phyloP scores from a whole-genome alignment of 768 basidiomycete species.

The Serendipita sp. region DNA sequence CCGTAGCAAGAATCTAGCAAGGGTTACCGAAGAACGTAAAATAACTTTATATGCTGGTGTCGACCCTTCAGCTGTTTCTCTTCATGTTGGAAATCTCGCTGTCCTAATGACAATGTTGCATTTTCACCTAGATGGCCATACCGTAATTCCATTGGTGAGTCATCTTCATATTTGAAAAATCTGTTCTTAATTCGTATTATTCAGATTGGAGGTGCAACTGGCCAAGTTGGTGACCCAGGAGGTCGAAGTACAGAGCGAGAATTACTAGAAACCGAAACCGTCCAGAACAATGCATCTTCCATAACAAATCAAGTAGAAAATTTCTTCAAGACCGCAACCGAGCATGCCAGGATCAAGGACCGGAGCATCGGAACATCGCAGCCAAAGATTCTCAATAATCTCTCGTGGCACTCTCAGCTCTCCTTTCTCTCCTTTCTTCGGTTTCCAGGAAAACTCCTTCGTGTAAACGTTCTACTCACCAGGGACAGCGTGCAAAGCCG shows the following conservation, averaged over 20 bases:
- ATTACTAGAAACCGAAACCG: slow-evolving; percentile 39
- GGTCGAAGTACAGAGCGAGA: slow-evolving; percentile 72
- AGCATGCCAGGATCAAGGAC: slow-evolving; percentile 36
- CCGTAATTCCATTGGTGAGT: slow-evolving; percentile 65
- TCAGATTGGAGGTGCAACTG: slow-evolving; percentile 92
- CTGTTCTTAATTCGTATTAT: slow-evolving; percentile 2
- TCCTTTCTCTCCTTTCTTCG: slow-evolving; percentile 72
- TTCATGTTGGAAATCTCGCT: slow-evolving; percentile 89
- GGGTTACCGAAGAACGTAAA: background rate
- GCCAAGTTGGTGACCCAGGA: slow-evolving; percentile 92
- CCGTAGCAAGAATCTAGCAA: background rate
- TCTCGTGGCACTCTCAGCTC: slow-evolving; percentile 63
- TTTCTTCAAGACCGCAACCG: slow-evolving; percentile 54
- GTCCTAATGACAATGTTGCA: slow-evolving; percentile 78
- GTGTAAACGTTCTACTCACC: slow-evolving; percentile 79
- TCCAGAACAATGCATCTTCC: slow-evolving; percentile 46
- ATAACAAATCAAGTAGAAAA: slow-evolving; percentile 48
- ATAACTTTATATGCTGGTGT: slow-evolving; percentile 66
- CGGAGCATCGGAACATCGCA: slow-evolving; percentile 9
- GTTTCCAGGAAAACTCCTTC: slow-evolving; percentile 57
- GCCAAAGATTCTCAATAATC: slow-evolving; percentile 42
- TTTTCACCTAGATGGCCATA: slow-evolving; percentile 74
- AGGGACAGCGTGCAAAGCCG: slow-evolving; percentile 41
- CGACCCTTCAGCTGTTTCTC: slow-evolving; percentile 77
- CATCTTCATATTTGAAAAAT: slow-evolving; percentile 1